Conservation (phyloP, 805 yeast species). For the Candida broadrunensis region DNA sequence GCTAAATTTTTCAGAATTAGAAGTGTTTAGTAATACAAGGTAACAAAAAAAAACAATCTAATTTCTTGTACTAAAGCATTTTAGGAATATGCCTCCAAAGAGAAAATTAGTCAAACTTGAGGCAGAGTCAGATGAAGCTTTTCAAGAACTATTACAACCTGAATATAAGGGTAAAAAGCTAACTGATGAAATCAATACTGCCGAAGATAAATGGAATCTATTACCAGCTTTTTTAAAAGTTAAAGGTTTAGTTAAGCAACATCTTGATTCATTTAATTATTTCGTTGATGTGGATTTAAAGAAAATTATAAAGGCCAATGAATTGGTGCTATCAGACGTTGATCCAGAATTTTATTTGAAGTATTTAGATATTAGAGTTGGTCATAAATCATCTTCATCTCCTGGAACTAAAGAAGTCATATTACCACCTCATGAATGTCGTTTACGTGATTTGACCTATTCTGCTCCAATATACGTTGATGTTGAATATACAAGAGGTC, state of each 20-base stretch:
- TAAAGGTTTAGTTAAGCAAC: constrained; percentile 95
- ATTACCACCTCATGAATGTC: constrained; percentile 90
- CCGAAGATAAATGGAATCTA: constrained; percentile 95
- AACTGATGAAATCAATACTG: constrained; percentile 85
- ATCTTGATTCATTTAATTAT: constrained; percentile 95
- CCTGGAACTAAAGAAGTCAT: constrained; percentile 55
- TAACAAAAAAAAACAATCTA: too few relatives aligned
- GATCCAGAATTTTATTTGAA: constrained; percentile 96
- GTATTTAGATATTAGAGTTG: constrained; percentile 90
- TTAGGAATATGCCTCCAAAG: constrained; percentile 12
- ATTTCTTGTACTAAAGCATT: too few relatives aligned
- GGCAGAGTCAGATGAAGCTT: constrained; percentile 51
- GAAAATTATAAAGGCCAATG: constrained; percentile 90
- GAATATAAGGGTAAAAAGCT: constrained; percentile 81
- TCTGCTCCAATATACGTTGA: constrained; percentile 96
- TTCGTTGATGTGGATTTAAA: constrained; percentile 91
- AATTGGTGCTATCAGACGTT: constrained; percentile 84
- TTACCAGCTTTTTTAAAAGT: constrained; percentile 94
- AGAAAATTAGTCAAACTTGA: constrained; percentile 8
- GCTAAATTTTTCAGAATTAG: too few relatives aligned
- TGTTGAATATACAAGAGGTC: constrained; percentile 94
- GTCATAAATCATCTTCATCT: constrained; percentile 62
- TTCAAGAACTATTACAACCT: constrained; percentile 75
- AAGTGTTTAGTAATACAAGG: background rate
- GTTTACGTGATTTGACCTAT: constrained; percentile 89